Evolutionary conservation across 2,329 filamentous ascomycete species (phyloP), one percentile per base, ranked within the genome.

Genomic region (Hypoxylon sp.): DNA sequence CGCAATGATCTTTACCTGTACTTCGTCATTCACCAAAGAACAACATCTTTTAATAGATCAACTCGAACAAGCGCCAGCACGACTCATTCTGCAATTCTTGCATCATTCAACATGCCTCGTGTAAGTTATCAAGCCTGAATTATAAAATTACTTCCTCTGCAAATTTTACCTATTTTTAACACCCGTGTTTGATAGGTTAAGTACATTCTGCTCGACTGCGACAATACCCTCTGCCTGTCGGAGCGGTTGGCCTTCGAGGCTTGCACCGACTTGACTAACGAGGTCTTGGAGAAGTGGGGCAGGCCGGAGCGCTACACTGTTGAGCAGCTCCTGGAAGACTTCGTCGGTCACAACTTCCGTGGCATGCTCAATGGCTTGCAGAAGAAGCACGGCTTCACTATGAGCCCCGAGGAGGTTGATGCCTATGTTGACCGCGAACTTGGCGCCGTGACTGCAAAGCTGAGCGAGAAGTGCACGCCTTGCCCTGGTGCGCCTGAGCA

Each of bases 191-290:
- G 61, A 53, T 73, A 89, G 86, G 87, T 87, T 77, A 88, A 85
- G 61, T 83, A 87, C 71, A 79, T 89, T 70, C 83, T 89, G 72
- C 87, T 89, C 76, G 87, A 89, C 71, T 83, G 80, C 73, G 82
- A 93, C 84, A 93, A 93, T 84, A 93, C 91, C 67, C 89, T 93
- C 75, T 90, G 91, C 79, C 84, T 91, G 78, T 92, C 90, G 52
- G 91, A 93, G 82, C 86, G 87, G 70, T 82, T 92, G 70, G 91
- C 91, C 76, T 93, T 93, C 76, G 89, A 91, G 80, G 90, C 90
- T 66, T 92, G 90, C 78, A 89, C 90, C 77, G 88, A 91, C 65
- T 84, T 93, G 70, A 88, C 89, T 81, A 93, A 93, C 79, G 86
- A 91, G 78, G 88, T 93, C 73, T 84, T 93, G 73, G 84, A 86